Conservation (phyloP, 2,329 filamentous ascomycete species). For the Ascochyta fabae region DNA sequence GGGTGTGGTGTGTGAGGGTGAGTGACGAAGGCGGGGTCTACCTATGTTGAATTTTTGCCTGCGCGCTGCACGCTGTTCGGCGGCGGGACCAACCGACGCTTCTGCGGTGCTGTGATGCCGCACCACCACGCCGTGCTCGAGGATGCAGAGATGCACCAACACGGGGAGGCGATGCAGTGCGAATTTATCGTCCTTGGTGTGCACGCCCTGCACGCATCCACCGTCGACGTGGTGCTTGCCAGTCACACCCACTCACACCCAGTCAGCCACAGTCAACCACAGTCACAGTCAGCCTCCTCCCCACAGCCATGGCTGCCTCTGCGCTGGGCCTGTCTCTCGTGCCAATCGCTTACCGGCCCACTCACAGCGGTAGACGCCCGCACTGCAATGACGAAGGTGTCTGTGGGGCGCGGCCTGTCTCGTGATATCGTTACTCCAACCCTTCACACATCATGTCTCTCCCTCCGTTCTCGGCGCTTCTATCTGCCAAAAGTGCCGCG, state of each 20-base stretch:
- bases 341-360: slow-evolving; percentile 28
- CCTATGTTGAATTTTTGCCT: slow-evolving; percentile 16
- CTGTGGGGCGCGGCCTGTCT: slow-evolving; percentile 16
- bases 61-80: slow-evolving; percentile 3
- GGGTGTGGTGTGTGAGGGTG: slow-evolving; percentile 14
- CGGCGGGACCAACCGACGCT: slow-evolving; percentile 3
- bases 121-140: slow-evolving; percentile 1
- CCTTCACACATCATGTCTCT: slow-evolving; percentile 10
- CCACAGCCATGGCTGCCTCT: slow-evolving; percentile 2
- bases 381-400: slow-evolving; percentile 10
- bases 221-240: background rate
- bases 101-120: background rate
- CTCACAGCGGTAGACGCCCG: slow-evolving; percentile 18
- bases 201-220: background rate
- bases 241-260: background rate
- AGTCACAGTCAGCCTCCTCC: too few species aligned
- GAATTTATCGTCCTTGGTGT: background rate
- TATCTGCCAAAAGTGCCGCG: slow-evolving; percentile 7
- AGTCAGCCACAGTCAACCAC: background rate
- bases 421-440: slow-evolving; percentile 2
- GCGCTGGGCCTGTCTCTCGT: background rate
- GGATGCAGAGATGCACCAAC: background rate
- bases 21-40: slow-evolving; percentile 23
- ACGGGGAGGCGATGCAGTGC: background rate
- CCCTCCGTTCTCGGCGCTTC: slow-evolving; percentile 22